Percentiles rank a stretch among this genome's conserved stretches.
phyloP scores from a whole-genome alignment of 768 basidiomycete species.

The Boletellus ananiceps region DNA sequence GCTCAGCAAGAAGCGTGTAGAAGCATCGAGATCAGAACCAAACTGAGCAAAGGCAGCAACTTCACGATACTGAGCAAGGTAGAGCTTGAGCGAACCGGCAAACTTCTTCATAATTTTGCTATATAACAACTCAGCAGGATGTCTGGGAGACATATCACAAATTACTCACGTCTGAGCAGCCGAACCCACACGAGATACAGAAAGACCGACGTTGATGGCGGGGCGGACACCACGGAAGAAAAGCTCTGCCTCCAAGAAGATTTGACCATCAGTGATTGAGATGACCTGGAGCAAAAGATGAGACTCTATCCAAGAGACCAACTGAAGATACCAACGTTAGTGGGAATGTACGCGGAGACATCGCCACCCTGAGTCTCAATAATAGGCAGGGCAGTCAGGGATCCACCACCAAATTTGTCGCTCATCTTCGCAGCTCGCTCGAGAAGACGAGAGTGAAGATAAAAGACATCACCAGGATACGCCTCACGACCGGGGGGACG shows the following conservation, averaged over 20 bases:
- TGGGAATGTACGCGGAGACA: conserved; percentile 98
- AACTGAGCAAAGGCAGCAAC: conserved; percentile 99
- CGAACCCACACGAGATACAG: conserved; percentile 99
- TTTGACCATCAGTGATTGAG: conserved; percentile 99
- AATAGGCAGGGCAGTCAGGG: conserved; percentile 97
- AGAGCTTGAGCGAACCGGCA: conserved; percentile 98
- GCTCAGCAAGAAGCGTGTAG: conserved; percentile 95
- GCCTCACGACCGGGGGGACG: conserved; percentile 99
- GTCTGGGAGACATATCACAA: neutral
- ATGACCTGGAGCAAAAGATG: conserved; percentile 64
- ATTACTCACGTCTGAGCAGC: conserved; percentile 93
- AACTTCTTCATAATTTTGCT: conserved; percentile 99
- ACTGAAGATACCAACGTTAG: conserved; percentile 53
- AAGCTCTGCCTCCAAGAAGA: conserved; percentile 99
- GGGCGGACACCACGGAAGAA: conserved; percentile 99
- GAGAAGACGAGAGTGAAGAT: conserved; percentile 99
- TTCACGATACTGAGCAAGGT: conserved; percentile 99
- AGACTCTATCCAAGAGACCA: neutral
- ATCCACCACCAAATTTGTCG: conserved; percentile 98
- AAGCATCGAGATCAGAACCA: conserved; percentile 99
- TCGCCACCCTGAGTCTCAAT: conserved; percentile 99
- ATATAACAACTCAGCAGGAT: neutral
- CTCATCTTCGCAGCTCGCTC: conserved; percentile 99
- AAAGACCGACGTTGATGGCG: conserved; percentile 99
- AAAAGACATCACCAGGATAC: conserved; percentile 99